Percentiles rank a stretch among this genome's conserved stretches.
phyloP scores from a whole-genome alignment of 768 basidiomycete species.

The Macrolepiota dolichaula region DNA sequence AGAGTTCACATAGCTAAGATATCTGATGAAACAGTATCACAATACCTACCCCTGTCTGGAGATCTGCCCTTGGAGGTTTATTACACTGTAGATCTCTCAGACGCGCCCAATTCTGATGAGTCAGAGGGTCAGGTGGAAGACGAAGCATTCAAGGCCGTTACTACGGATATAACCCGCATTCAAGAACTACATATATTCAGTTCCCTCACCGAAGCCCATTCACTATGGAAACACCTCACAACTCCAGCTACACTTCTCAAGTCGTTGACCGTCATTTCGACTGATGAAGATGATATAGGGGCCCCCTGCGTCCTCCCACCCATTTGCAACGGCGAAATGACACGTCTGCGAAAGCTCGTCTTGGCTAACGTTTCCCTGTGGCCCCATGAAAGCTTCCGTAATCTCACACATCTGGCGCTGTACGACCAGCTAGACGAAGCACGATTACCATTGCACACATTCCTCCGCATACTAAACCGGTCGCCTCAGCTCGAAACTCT shows the following conservation, averaged over 20 bases:
- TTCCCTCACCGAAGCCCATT: slow-evolving; percentile 1
- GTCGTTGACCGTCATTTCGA: slow-evolving; percentile 6
- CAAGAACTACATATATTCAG: slow-evolving; percentile 9
- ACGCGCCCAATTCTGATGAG: neutral
- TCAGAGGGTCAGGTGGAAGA: neutral
- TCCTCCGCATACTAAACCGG: slow-evolving; percentile 2
- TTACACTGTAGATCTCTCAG: slow-evolving; percentile 4
- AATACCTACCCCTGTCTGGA: neutral
- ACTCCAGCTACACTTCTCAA: slow-evolving; percentile 1
- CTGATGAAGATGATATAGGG: slow-evolving; percentile 5
- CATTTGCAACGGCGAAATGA: slow-evolving; percentile 1
- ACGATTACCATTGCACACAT: slow-evolving; percentile 7
- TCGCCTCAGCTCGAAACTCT: slow-evolving; percentile 8
- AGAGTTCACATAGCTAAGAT: slow-evolving; percentile 1
- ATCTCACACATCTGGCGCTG: slow-evolving; percentile 4
- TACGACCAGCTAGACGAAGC: slow-evolving; percentile 10
- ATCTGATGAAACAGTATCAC: slow-evolving; percentile 6
- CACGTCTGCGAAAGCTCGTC: slow-evolving; percentile 3
- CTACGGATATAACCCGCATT: neutral
- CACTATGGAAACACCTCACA: slow-evolving; percentile 8
- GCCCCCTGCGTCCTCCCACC: slow-evolving; percentile 2
- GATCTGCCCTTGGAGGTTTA: slow-evolving; percentile 7
- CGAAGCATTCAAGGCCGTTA: neutral
- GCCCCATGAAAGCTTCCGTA: slow-evolving; percentile 7
- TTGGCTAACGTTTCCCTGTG: slow-evolving; percentile 11